These are phyloP conservation scores for Alternaria novae-zelandiae DNA, from an alignment of 2,329 filamentous ascomycete species.

Conservation along the genomic window DNA sequence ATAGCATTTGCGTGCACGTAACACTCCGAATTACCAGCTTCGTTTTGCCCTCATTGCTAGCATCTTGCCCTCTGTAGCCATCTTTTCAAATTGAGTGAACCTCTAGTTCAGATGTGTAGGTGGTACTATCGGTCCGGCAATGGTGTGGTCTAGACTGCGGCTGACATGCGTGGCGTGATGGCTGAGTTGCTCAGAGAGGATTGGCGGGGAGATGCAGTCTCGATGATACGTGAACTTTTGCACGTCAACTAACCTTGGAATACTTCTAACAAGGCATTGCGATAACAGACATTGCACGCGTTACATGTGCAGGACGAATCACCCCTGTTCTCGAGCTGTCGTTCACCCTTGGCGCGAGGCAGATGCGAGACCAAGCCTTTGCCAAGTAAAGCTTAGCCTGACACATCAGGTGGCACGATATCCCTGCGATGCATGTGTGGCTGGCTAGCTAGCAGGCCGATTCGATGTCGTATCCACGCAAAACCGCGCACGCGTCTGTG, in stretches of 20 bases:
- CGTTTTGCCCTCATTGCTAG: background rate
- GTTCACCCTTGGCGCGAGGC: background rate
- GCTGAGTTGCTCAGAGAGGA: background rate
- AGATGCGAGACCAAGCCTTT: slow-evolving; percentile 23
- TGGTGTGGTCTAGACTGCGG: background rate
- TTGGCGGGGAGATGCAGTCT: background rate
- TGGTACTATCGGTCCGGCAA: background rate
- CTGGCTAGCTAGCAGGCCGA: background rate
- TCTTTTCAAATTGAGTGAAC: background rate
- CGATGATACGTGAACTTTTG: background rate
- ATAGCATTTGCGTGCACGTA: background rate
- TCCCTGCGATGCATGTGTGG: background rate
- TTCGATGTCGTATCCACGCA: background rate
- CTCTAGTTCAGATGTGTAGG: background rate
- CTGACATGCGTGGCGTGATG: background rate
- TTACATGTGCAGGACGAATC: background rate
- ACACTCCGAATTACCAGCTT: background rate
- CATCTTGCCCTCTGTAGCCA: background rate
- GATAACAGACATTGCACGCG: background rate
- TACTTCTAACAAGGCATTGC: background rate
- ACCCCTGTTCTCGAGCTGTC: background rate
- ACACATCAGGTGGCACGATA: background rate
- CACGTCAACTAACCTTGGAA: background rate
- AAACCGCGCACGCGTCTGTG: background rate
- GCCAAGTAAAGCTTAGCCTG: slow-evolving; percentile 29